These are phyloP conservation scores for Prunus armeniaca DNA, from an alignment of 306 rosid species.

Conservation along the genomic window DNA sequence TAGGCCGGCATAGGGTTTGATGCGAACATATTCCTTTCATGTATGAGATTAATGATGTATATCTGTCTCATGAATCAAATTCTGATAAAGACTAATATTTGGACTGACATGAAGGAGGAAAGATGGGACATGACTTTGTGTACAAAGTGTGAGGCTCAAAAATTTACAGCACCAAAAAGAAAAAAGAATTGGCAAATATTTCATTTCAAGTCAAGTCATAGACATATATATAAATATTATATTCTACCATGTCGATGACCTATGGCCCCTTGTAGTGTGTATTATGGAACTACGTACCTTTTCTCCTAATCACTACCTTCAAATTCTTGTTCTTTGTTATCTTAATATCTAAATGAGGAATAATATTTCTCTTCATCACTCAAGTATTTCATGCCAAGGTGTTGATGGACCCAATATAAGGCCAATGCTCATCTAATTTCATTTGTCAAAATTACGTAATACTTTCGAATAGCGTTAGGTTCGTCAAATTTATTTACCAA, in stretches of 20 bases:
- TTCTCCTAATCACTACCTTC: neutral
- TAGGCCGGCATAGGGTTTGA: neutral
- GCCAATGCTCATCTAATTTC: neutral
- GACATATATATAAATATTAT: too few relatives aligned
- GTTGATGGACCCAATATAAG: neutral
- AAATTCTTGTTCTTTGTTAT: neutral
- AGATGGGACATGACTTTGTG: conserved; percentile 6
- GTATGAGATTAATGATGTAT: neutral
- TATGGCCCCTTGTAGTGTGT: neutral
- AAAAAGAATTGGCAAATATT: neutral
- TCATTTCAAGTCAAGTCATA: neutral
- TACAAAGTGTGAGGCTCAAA: neutral
- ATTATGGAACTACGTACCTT: neutral
- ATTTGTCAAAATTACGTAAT: neutral
- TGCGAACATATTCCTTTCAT: neutral
- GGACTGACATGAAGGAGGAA: neutral
- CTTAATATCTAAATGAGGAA: neutral
- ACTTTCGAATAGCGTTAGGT: neutral
- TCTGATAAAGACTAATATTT: conserved; percentile 1
- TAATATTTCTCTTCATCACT: neutral
- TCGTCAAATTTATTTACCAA: neutral
- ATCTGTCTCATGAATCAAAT: conserved; percentile 12
- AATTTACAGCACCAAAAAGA: neutral
- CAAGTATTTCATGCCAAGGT: neutral
- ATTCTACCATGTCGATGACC: too few relatives aligned